Evolutionary conservation across 257 asterid genomes (phyloP).

Genomic region (Dorcoceras hygrometricum): DNA sequence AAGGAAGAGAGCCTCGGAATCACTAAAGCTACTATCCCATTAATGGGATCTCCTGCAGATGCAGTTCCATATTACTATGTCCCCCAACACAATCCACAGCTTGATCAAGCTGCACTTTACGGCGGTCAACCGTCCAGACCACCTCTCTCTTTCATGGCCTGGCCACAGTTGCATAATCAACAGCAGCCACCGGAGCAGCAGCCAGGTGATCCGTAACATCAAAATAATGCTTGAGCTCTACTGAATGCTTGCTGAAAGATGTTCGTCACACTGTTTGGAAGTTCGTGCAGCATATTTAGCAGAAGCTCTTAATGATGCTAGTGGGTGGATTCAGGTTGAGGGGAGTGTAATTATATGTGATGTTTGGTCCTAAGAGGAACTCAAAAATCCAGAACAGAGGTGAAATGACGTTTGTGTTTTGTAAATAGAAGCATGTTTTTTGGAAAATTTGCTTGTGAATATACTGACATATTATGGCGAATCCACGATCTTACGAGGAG

Average conservation of each 20-base stretch:
- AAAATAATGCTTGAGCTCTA: background rate
- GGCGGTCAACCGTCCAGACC: background rate
- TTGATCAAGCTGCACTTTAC: background rate
- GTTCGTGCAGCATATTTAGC: background rate
- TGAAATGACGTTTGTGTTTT: background rate
- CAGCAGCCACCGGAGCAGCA: background rate
- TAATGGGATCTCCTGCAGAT: constrained; percentile 29
- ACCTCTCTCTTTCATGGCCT: background rate
- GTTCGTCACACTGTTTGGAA: background rate
- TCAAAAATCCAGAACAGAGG: background rate
- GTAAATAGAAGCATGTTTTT: background rate
- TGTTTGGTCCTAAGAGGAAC: background rate
- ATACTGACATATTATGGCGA: too few relatives aligned
- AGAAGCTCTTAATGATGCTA: background rate
- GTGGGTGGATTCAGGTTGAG: background rate
- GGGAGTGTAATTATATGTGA: background rate
- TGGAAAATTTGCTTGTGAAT: background rate
- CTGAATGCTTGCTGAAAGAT: background rate
- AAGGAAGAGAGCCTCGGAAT: constrained; percentile 35
- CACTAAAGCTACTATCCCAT: constrained; percentile 18
- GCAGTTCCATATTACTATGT: constrained; percentile 30
- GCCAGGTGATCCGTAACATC: background rate
- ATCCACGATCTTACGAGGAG: too few relatives aligned
- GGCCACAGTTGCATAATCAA: background rate
- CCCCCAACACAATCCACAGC: constrained; percentile 20